Evolutionary conservation across 257 asterid genomes (phyloP), one percentile per base, ranked within the genome.

Genomic region (Solanum arcanum): DNA sequence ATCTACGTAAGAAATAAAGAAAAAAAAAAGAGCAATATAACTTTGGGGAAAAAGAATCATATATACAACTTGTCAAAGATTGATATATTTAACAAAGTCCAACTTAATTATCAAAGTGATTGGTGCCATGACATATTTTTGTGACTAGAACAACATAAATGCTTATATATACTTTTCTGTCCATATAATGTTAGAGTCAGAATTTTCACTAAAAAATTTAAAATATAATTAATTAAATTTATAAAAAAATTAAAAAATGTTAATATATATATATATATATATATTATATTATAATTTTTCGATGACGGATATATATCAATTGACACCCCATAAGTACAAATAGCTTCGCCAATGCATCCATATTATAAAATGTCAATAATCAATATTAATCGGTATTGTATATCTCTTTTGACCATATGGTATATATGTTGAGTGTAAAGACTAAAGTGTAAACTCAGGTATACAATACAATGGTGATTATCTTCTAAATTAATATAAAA

Each of bases 131-230:
- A 75, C 83, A 78, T 78, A 78, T 8, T 42, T 76, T 42, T 76
- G 84, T 9, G 13, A 9, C 15, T 14, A n/a, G n/a, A 13, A 44
- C 14, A 76, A 77, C 3, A 12, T 44, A 27, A 77, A 27, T 77
- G 41, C 6, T 25, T 25, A 9, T 44, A 78, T 35, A 73, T 9
- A 16, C n/a, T 16, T 31, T 11, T 18, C 2, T 1, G 11, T 7
- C 0, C n/a, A 18, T 52, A 52, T 52, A 21, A 23, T 10, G 1
- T 62, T 0, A 23, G 3, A 62, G 31, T 11, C 3, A 0, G 0
- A 21, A 20, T 62, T 62, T 62, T 10, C 1, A n/a, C 14, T 62
- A 62, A n/a, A 62, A 10, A 10, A 4, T 23, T 0, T 62, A 62
- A 62, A n/a, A 62, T 23, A 62, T 62, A 62, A 62, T 3, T 1